Evolutionary conservation across 169 alveolate genomes (phyloP), one percentile per base, ranked within the genome.

Genomic region (Cryptosporidium andersoni): DNA sequence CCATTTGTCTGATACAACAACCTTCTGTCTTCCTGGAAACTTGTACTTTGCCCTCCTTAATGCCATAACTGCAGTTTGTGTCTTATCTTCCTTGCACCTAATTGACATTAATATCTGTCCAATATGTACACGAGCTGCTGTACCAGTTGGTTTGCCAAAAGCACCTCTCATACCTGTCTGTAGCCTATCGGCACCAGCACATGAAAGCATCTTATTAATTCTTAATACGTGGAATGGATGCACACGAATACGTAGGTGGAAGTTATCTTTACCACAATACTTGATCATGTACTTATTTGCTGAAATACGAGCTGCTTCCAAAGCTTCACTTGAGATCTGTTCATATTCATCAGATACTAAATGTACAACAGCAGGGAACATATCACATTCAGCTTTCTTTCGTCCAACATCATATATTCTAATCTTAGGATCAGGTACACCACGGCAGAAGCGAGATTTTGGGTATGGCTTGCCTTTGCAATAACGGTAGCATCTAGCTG

Each of bases 91-190:
- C 90, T 93, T 95, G 64, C 96, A 91, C 88, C 99, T 94, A 82
- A 98, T 95, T 66, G 99, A 96, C 92, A 97, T 95, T 55, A 98
- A 91, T 64, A 95, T 94, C 85, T 95, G 98, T 34, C 99, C 99
- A 81, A 97, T 97, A 89, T 95, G 90, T 66, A 98, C 99, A 64
- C 99, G 95, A 48, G 99, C 98, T 14, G 95, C 98, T 66, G 96
- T 94, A 62, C 99, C 99, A 67, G 94, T 95, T 11, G 99, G 98
- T 93, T 98, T 98, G 65, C 99, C 99, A 90, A 95, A 98, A 81
- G 99, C 99, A 43, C 99, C 99, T 89, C 99, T 95, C 99, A 98
- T 98, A 89, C 99, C 99, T n/a, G 98, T 95, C 89, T 97, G 98
- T 63, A 97, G 98, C 92, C 99, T 93, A 95, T 97, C 99, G 48